phyloP scores from a whole-genome alignment of 2,329 filamentous ascomycete species.

The Biscogniauxia marginata region DNA sequence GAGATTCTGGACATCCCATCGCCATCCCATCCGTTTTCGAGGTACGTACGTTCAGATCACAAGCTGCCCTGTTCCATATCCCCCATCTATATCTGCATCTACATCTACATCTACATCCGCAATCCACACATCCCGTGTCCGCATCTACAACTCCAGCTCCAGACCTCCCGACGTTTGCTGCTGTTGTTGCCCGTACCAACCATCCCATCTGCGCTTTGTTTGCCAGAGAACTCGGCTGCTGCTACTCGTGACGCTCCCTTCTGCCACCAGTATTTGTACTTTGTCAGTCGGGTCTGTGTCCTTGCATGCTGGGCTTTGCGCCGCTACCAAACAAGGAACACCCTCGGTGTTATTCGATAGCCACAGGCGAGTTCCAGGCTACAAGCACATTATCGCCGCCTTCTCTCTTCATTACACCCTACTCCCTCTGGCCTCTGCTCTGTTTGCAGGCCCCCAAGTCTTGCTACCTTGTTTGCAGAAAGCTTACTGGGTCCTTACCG shows the following conservation, averaged over 20 bases:
- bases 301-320: neutral
- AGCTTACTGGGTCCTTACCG: neutral
- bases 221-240: neutral
- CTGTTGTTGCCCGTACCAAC: neutral
- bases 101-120: slow-evolving; percentile 11
- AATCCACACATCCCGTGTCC: neutral
- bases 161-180: neutral
- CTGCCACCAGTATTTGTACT: neutral
- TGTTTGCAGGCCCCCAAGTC: neutral
- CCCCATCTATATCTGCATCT: slow-evolving; percentile 12
- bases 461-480: neutral
- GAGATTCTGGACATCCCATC: slow-evolving; percentile 2
- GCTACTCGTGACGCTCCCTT: neutral
- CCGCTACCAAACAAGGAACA: neutral
- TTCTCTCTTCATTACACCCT: neutral
- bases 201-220: neutral
- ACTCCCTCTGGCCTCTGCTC: neutral
- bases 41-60: slow-evolving; percentile 22
- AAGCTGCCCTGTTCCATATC: slow-evolving; percentile 19
- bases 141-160: neutral
- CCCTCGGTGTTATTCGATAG: neutral
- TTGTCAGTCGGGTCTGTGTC: neutral
- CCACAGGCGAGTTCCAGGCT: neutral
- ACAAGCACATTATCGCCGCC: neutral
- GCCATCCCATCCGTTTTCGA: slow-evolving; percentile 6